Evolutionary conservation across 2,329 filamentous ascomycete species (phyloP).

Genomic region (Thyridium curvatum): DNA sequence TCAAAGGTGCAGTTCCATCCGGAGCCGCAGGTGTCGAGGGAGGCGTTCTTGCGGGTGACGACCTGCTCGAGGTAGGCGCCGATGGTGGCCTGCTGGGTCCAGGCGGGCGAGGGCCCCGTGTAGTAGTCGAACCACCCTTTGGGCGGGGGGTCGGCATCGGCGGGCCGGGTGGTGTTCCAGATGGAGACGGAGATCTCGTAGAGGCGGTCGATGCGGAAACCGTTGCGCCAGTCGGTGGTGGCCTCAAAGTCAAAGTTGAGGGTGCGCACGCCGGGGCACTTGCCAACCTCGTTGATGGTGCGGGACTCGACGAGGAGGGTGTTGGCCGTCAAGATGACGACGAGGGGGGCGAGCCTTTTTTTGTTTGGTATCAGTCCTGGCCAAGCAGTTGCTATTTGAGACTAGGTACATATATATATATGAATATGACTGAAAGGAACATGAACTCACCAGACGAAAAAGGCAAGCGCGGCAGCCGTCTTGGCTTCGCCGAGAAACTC

Average conservation of each 20-base stretch:
- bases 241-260: slow-evolving; percentile 19
- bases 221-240: slow-evolving; percentile 16
- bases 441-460: slow-evolving; percentile 19
- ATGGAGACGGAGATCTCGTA: slow-evolving; percentile 15
- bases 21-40: slow-evolving; percentile 24
- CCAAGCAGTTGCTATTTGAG: too few relatives aligned
- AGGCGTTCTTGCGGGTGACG: slow-evolving; percentile 18
- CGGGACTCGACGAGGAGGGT: slow-evolving; percentile 17
- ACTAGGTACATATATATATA: too few relatives aligned
- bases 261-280: slow-evolving; percentile 15
- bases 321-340: slow-evolving; percentile 19
- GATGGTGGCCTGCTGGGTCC: slow-evolving; percentile 10
- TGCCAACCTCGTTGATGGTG: slow-evolving; percentile 6
- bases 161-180: slow-evolving; percentile 15
- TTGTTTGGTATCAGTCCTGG: too few relatives aligned
- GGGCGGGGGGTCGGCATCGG: slow-evolving; percentile 10
- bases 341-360: slow-evolving; percentile 18
- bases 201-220: slow-evolving; percentile 11
- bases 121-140: slow-evolving; percentile 21
- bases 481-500: slow-evolving; percentile 21
- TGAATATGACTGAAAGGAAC: too few relatives aligned
- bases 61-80: slow-evolving; percentile 14
- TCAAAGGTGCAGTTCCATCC: slow-evolving; percentile 33
- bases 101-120: slow-evolving; percentile 12
- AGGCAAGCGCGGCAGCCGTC: slow-evolving; percentile 31